Base-by-base conservation (phyloP, 2,329 filamentous ascomycete species). In the Penicillium frequentans region DNA sequence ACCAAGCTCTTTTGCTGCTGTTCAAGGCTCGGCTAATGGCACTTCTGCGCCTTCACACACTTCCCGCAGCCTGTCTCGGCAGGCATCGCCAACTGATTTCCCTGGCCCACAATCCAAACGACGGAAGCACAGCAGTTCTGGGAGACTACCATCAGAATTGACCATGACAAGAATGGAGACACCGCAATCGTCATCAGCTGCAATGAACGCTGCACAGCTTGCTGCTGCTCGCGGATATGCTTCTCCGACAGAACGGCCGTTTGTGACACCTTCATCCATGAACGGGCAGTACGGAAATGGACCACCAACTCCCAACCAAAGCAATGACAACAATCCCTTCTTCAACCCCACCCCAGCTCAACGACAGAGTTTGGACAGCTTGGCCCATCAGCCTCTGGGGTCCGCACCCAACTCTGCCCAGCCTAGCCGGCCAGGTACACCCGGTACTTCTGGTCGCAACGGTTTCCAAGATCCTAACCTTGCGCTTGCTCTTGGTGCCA, bases 121-220 rank as follows among this genome's bases (percentile, higher is more conserved):
- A 76, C 84, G 92, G 61, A 96, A 96, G 73, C 86, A 88, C 6
- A 92, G 88, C 70, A 82, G 82, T 42, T 84, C 85, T 16, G 75
- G 79, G 33, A 90, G 90, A 71, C 78, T 96, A 14, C 90, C 91
- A 0, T 86, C 84, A 19, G 87, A 85, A 16, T 75, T 96, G 64
- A 84, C 88, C 8, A 96, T 96, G 92, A 96, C 92, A 2, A 86
- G 86, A 54, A 79, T 95, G 35, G 90, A 95, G 64, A 87, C 85
- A 2, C 78, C 72, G 54, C 77, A 77, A 50, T 63, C 72, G 19
- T 69, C 71, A 7, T 62, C 73, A 63, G 68, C 82, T 65, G 68
- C 77, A 66, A 68, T 76, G 59, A 64, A 69, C 54, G 60, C 78
- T 73, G 60, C 75, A 62, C 69, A 73, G 27, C 79, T 80, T 61